Conservation (phyloP, 805 yeast species). For the Saccharomycopsis sp. region DNA sequence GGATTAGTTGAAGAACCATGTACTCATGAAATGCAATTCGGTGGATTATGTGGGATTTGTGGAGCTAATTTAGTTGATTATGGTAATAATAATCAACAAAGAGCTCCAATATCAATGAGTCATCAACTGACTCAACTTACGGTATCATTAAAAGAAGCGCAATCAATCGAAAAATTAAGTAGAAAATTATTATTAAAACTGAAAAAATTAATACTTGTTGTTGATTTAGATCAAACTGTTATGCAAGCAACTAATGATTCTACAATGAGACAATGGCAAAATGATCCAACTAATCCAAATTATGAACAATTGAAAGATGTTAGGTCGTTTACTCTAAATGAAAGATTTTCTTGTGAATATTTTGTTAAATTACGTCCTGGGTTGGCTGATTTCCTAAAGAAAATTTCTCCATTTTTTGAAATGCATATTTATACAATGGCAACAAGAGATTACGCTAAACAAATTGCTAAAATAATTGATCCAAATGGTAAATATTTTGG, state of each 20-base stretch:
- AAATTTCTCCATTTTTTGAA: slow-evolving; percentile 63
- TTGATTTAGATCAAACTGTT: slow-evolving; percentile 94
- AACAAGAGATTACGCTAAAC: slow-evolving; percentile 84
- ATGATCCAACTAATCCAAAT: slow-evolving; percentile 78
- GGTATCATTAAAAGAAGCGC: slow-evolving; percentile 82
- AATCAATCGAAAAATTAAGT: slow-evolving; percentile 64
- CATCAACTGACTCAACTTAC: slow-evolving; percentile 82
- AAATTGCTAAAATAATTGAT: slow-evolving; percentile 85
- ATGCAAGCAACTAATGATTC: slow-evolving; percentile 98
- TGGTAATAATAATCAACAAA: slow-evolving; percentile 40
- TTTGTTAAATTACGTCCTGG: slow-evolving; percentile 93
- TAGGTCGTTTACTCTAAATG: slow-evolving; percentile 66
- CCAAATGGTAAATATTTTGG: slow-evolving; percentile 85
- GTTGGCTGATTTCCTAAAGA: slow-evolving; percentile 59
- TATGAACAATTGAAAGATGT: slow-evolving; percentile 82
- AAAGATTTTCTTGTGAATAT: slow-evolving; percentile 73
- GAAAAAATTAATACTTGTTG: slow-evolving; percentile 77
- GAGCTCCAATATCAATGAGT: slow-evolving; percentile 84
- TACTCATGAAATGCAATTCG: slow-evolving; percentile 86
- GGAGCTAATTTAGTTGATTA: slow-evolving; percentile 81
- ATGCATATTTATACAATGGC: slow-evolving; percentile 98
- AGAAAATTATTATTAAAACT: slow-evolving; percentile 54
- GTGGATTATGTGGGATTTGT: slow-evolving; percentile 91
- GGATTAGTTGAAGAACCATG: slow-evolving; percentile 72
- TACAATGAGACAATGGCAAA: slow-evolving; percentile 93